phyloP scores from a whole-genome alignment of 129 eudicot genomes.

The Flaveria brownii region DNA sequence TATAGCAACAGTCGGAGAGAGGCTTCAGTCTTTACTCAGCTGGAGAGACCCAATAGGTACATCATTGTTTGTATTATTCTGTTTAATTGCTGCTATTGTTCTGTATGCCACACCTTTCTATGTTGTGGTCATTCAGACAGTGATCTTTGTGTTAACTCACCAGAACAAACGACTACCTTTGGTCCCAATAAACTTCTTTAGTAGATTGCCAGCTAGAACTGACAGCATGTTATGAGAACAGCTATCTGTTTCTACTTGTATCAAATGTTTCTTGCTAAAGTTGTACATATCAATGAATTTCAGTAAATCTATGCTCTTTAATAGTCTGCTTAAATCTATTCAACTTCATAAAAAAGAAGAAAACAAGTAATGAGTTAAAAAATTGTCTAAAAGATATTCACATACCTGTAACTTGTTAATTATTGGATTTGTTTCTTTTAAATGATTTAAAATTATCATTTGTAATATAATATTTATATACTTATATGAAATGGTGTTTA shows the following conservation, averaged over 20 bases:
- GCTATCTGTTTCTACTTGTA: background rate
- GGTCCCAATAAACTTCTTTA: slow-evolving; percentile 44
- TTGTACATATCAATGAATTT: too few species aligned
- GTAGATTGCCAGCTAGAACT: slow-evolving; percentile 47
- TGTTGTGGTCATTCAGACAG: slow-evolving; percentile 35
- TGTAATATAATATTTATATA: too few species aligned
- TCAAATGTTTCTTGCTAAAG: background rate
- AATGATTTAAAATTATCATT: too few species aligned
- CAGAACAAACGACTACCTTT: slow-evolving; percentile 36
- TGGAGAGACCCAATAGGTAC: slow-evolving; percentile 56
- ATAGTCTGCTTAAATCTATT: too few species aligned
- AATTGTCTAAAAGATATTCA: too few species aligned
- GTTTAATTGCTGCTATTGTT: slow-evolving; percentile 42
- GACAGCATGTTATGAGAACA: slow-evolving; percentile 47
- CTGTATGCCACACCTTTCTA: slow-evolving; percentile 44
- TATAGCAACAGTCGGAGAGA: slow-evolving; percentile 50
- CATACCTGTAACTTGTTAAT: background rate
- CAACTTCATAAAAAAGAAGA: too few species aligned
- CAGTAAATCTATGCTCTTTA: too few species aligned
- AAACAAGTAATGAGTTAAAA: too few species aligned
- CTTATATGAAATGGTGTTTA: too few species aligned
- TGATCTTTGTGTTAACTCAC: slow-evolving; percentile 35
- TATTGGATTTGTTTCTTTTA: too few species aligned
- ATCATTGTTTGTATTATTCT: slow-evolving; percentile 38
- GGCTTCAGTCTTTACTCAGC: slow-evolving; percentile 38